Percentiles rank a stretch among this genome's conserved stretches.
These are phyloP conservation scores for Boechera retrofracta DNA, from an alignment of 345 rosid species.

Conservation along the genomic window DNA sequence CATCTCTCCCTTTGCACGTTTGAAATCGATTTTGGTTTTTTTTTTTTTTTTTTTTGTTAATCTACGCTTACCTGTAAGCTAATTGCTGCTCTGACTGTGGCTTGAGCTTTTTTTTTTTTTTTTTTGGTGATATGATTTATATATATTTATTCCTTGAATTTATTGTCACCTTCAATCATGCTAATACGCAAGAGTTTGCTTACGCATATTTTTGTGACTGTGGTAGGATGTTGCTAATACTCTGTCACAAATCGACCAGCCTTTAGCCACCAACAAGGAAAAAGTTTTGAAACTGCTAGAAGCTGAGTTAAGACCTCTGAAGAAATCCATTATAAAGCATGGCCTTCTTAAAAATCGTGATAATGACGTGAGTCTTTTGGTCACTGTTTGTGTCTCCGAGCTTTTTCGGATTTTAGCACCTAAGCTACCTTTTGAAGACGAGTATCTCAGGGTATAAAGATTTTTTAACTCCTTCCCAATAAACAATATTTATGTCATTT, in stretches of 20 bases:
- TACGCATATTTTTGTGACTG: conserved; percentile 1
- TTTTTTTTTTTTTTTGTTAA: neutral
- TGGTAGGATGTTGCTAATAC: conserved; percentile 72
- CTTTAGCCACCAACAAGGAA: conserved; percentile 48
- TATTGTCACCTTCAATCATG: neutral
- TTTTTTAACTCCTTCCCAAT: neutral
- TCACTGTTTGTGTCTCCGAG: conserved; percentile 75
- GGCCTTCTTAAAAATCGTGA: conserved; percentile 64
- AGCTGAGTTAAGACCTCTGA: conserved; percentile 57
- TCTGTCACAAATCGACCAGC: conserved; percentile 72
- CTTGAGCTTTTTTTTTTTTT: neutral
- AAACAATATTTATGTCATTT: neutral
- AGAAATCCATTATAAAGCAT: conserved; percentile 64
- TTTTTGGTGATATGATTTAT: neutral
- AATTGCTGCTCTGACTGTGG: too few species aligned
- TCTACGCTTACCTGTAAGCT: neutral
- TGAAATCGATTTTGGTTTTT: conserved; percentile 1
- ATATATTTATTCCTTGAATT: too few species aligned
- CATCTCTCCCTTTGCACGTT: conserved; percentile 8
- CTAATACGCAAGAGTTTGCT: conserved; percentile 18
- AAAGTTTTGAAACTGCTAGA: conserved; percentile 48
- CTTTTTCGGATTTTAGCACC: conserved; percentile 84
- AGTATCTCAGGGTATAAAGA: conserved; percentile 62
- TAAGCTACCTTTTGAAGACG: conserved; percentile 75
- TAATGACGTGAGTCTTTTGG: conserved; percentile 76